These are phyloP conservation scores for Vaccinium vitisidaea DNA, from an alignment of 148 eudicot genomes.

Conservation along the genomic window DNA sequence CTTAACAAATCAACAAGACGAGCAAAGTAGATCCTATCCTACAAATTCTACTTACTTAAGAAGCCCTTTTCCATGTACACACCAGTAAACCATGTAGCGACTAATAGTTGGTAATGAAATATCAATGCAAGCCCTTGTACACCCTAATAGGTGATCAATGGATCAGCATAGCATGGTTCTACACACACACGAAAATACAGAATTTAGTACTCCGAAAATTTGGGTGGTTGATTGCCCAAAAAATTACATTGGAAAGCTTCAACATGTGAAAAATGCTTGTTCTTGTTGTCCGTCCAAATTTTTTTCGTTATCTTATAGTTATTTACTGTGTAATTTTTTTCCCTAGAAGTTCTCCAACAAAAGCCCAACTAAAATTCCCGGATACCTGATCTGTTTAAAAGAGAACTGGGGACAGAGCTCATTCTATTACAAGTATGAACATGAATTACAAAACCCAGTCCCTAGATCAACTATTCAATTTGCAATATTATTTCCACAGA, in stretches of 20 bases:
- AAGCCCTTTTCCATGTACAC: neutral
- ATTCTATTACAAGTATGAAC: neutral
- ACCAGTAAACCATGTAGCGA: neutral
- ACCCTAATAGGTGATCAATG: neutral
- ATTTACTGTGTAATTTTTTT: too few species aligned
- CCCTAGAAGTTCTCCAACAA: too few species aligned
- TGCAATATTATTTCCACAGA: neutral
- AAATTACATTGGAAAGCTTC: neutral
- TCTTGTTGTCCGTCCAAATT: too few species aligned
- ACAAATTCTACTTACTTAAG: neutral
- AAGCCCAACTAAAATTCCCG: neutral
- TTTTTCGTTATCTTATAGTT: too few species aligned
- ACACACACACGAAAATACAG: neutral
- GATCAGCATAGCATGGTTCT: neutral
- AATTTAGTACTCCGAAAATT: neutral
- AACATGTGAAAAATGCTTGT: neutral
- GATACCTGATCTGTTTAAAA: neutral
- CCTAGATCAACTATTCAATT: neutral
- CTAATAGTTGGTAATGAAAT: neutral
- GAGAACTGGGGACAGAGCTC: neutral
- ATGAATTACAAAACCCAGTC: too few species aligned
- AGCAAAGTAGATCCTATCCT: neutral
- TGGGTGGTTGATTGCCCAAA: neutral
- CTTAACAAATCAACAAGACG: neutral
- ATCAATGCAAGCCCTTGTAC: neutral